A percentile compares a stretch with the other conserved stretches of the same genome.
Evolutionary conservation across 2,329 filamentous ascomycete species (phyloP).

Genomic region (Coniella vitis): DNA sequence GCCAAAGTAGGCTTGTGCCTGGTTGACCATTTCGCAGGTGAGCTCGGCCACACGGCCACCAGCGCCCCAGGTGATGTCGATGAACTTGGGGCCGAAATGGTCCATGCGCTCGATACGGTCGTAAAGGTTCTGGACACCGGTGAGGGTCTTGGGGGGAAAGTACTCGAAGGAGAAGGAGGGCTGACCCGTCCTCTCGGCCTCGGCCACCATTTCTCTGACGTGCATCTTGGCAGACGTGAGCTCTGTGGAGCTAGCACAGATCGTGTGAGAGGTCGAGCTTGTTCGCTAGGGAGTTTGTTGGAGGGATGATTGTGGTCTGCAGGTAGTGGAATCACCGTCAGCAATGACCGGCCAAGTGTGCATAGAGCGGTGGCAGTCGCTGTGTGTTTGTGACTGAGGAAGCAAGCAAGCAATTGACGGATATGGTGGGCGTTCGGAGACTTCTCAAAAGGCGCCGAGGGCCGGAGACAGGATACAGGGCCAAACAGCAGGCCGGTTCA

Average conservation of each 20-base stretch:
- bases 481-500: too few species aligned
- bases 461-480: too few species aligned
- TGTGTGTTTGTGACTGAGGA: too few species aligned
- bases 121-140: constrained; percentile 98
- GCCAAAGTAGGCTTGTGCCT: constrained; percentile 90
- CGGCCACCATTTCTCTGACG: constrained; percentile 83
- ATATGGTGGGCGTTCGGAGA: neutral
- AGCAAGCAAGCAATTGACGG: too few species aligned
- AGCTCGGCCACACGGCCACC: constrained; percentile 85
- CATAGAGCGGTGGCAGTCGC: too few species aligned
- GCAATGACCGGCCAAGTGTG: too few species aligned
- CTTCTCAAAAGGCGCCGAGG: constrained; percentile 3
- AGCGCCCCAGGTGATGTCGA: constrained; percentile 98
- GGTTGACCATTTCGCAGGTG: constrained; percentile 95
- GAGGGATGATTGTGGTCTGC: neutral
- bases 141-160: constrained; percentile 95
- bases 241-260: neutral
- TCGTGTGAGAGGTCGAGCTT: neutral
- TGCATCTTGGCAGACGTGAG: constrained; percentile 61
- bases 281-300: neutral
- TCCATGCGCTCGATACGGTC: constrained; percentile 99
- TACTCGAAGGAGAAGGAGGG: constrained; percentile 98
- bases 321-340: too few species aligned
- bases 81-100: constrained; percentile 85
- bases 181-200: constrained; percentile 69